Conservation (phyloP, 257 asterid species). For the Jacaranda mimosifolia region DNA sequence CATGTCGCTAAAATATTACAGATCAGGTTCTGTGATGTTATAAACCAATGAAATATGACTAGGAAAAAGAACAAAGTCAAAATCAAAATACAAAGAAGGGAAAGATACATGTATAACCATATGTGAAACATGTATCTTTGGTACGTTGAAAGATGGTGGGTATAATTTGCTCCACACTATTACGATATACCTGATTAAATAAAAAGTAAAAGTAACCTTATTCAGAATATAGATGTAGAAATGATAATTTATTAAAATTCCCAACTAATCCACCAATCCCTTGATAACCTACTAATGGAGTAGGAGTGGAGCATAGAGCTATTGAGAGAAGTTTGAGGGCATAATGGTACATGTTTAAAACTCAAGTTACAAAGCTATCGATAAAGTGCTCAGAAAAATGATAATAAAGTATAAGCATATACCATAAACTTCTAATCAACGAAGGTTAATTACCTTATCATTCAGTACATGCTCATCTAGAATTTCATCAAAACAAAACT, state of each 20-base stretch:
- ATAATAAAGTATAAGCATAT: too few relatives aligned
- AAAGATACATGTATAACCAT: slow-evolving; percentile 80
- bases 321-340: too few relatives aligned
- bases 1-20: slow-evolving; percentile 2
- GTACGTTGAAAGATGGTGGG: slow-evolving; percentile 95
- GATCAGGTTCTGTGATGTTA: slow-evolving; percentile 1
- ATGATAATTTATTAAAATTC: slow-evolving; percentile 17
- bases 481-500: slow-evolving; percentile 96
- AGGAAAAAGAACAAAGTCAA: too few relatives aligned
- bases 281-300: too few relatives aligned
- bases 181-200: slow-evolving; percentile 78
- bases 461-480: slow-evolving; percentile 89
- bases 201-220: slow-evolving; percentile 38
- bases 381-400: not conserved
- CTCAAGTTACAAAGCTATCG: too few relatives aligned
- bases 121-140: slow-evolving; percentile 96
- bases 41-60: slow-evolving; percentile 14
- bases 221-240: slow-evolving; percentile 29
- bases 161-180: slow-evolving; percentile 93
- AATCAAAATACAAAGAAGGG: slow-evolving; percentile 14
- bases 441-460: slow-evolving; percentile 83
- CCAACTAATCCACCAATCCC: slow-evolving; percentile 5
- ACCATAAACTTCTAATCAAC: slow-evolving; percentile 9
- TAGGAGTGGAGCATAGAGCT: too few relatives aligned
- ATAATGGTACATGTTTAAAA: too few relatives aligned